Evolutionary conservation across 1,284 basidiomycete species (phyloP).

Genomic region (Malassezia furfur): DNA sequence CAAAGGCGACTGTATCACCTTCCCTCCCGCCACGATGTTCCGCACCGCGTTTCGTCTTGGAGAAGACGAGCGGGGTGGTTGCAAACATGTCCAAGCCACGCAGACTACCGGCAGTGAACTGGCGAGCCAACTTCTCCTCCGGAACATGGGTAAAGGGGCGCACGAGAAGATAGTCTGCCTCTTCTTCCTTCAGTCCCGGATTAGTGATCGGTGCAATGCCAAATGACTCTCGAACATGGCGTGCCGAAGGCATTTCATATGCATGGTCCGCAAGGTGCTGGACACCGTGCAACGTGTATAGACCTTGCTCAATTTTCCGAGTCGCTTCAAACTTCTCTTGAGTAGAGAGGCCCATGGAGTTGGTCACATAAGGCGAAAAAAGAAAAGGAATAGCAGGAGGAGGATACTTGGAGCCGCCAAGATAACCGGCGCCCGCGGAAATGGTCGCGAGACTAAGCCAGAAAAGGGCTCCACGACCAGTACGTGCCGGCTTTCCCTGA

Average conservation of each 20-base stretch:
- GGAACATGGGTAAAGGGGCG: constrained; percentile 65
- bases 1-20: constrained; percentile 51
- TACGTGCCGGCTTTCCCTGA: too few relatives aligned
- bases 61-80: constrained; percentile 33
- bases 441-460: not conserved
- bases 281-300: constrained; percentile 58
- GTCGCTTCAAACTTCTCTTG: not conserved
- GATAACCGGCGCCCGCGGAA: constrained; percentile 5
- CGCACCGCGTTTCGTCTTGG: constrained; percentile 37
- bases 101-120: constrained; percentile 71
- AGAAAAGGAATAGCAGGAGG: constrained; percentile 12
- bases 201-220: constrained; percentile 17
- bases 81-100: constrained; percentile 57
- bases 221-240: constrained; percentile 20
- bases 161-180: constrained; percentile 37
- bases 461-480: not conserved
- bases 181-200: constrained; percentile 6
- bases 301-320: constrained; percentile 15
- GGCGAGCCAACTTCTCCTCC: constrained; percentile 64
- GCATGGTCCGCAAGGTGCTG: constrained; percentile 33
- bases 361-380: constrained; percentile 10
- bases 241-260: constrained; percentile 17
- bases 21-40: constrained; percentile 26
- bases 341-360: not conserved
- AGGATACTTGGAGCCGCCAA: constrained; percentile 11